These are phyloP conservation scores for Strigomonas culicis DNA, from an alignment of 208 protist species.

Conservation along the genomic window DNA sequence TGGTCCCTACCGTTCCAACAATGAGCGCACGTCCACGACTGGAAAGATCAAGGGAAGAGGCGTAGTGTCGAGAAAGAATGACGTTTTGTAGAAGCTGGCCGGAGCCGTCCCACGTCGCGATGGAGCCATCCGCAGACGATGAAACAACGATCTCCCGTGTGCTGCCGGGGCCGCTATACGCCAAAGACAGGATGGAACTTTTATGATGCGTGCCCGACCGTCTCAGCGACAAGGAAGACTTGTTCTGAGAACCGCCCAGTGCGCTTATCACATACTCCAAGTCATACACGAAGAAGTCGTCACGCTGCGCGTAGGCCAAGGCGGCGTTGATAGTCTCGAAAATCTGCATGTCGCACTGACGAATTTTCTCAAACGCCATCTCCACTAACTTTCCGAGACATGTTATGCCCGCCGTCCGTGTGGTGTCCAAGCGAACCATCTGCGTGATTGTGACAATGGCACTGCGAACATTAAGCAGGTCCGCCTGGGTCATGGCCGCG, in stretches of 20 bases:
- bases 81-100: slow-evolving; percentile 71
- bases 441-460: slow-evolving; percentile 52
- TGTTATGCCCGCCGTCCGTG: slow-evolving; percentile 79
- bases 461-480: slow-evolving; percentile 64
- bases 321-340: slow-evolving; percentile 44
- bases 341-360: slow-evolving; percentile 48
- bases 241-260: slow-evolving; percentile 78
- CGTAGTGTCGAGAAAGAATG: slow-evolving; percentile 77
- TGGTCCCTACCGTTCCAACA: slow-evolving; percentile 61
- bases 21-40: slow-evolving; percentile 69
- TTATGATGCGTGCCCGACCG: slow-evolving; percentile 52
- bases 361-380: slow-evolving; percentile 52
- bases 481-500: slow-evolving; percentile 55
- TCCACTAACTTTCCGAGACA: slow-evolving; percentile 85
- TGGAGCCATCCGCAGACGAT: slow-evolving; percentile 77
- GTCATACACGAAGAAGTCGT: slow-evolving; percentile 83
- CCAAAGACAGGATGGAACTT: slow-evolving; percentile 67
- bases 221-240: slow-evolving; percentile 40
- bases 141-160: slow-evolving; percentile 74
- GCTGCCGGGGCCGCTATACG: slow-evolving; percentile 42
- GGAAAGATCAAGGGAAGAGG: slow-evolving; percentile 76
- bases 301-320: slow-evolving; percentile 56
- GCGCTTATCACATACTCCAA: slow-evolving; percentile 87
- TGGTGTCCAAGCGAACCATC: slow-evolving; percentile 69
- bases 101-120: slow-evolving; percentile 75